A percentile compares a stretch with the other conserved stretches of the same genome.
Conservation (phyloP, 1,139 yeast species). For the Yamadazyma spencermartinsiae region DNA sequence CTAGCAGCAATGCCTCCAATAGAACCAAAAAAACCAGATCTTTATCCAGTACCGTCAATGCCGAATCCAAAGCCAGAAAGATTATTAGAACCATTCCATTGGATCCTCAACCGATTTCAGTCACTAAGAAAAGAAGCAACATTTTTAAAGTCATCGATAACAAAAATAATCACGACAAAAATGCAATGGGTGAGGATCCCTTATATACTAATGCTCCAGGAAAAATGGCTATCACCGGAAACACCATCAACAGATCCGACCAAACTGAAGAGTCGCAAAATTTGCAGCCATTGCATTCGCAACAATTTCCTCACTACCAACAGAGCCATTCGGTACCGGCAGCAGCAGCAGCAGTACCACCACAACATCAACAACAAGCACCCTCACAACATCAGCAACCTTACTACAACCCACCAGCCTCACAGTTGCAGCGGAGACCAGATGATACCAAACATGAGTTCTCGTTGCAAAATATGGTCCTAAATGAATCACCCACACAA, state of each 20-base stretch:
- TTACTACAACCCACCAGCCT: slow-evolving; percentile 1
- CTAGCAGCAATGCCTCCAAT: slow-evolving; percentile 33
- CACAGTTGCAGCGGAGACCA: not conserved
- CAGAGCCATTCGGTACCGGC: too few species aligned
- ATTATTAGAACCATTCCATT: slow-evolving; percentile 76
- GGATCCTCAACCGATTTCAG: slow-evolving; percentile 75
- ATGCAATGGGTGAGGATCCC: too few species aligned
- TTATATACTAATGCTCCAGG: slow-evolving; percentile 7
- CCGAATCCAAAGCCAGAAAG: slow-evolving; percentile 69
- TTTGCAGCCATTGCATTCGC: too few species aligned
- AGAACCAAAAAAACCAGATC: slow-evolving; percentile 44
- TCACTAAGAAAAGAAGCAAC: slow-evolving; percentile 35
- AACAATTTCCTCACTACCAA: not conserved
- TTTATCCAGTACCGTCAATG: slow-evolving; percentile 54
- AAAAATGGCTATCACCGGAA: slow-evolving; percentile 20
- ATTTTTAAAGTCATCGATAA: slow-evolving; percentile 41
- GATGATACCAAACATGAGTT: slow-evolving; percentile 6
- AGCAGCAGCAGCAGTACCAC: too few species aligned
- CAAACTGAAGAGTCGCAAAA: too few species aligned
- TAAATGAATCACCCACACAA: slow-evolving; percentile 35
- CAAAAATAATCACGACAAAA: too few species aligned
- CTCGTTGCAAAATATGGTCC: slow-evolving; percentile 13
- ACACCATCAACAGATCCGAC: slow-evolving; percentile 15
- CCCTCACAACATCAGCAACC: too few species aligned
- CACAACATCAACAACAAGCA: slow-evolving; percentile 1